Evolutionary conservation across 139 green algal genomes (phyloP).

Genomic region (Marvania coccoides): DNA sequence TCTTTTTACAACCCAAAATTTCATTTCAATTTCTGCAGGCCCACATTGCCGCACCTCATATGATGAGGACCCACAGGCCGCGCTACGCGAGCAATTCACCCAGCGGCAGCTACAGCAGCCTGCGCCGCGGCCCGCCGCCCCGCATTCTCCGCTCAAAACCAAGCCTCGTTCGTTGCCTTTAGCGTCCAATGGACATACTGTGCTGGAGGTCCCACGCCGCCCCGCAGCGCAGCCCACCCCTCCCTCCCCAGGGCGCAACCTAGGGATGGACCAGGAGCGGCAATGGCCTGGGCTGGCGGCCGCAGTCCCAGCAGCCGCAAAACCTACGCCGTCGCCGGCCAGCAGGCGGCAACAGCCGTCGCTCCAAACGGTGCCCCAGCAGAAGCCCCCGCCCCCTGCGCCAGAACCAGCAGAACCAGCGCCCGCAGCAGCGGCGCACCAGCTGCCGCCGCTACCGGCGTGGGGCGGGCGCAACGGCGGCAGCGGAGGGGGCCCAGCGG

Average conservation of each 20-base stretch:
- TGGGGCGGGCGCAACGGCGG: not conserved
- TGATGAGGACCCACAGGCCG: not conserved
- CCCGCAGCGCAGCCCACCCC: no score
- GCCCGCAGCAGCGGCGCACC: not conserved
- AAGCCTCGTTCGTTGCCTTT: no score
- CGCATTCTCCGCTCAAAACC: no score
- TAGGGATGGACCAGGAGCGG: constrained; percentile 22
- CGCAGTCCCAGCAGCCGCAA: not conserved
- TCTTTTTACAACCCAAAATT: no score
- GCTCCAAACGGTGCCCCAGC: not conserved
- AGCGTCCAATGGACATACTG: no score
- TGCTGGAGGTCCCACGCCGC: no score
- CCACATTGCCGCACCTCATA: not conserved
- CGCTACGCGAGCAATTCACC: not conserved
- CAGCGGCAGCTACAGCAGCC: no score
- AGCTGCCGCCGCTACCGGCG: not conserved
- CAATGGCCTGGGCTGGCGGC: constrained; percentile 2
- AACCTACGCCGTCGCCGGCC: not conserved
- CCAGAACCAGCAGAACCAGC: not conserved
- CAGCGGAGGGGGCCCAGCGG: not conserved
- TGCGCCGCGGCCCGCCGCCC: no score
- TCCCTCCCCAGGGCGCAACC: constrained; percentile 4
- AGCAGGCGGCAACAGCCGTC: no score
- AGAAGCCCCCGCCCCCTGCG: not conserved
- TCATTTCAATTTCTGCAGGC: not conserved